Conservation (phyloP, 1,139 yeast genomes). For the Eremothecium gossypii region DNA sequence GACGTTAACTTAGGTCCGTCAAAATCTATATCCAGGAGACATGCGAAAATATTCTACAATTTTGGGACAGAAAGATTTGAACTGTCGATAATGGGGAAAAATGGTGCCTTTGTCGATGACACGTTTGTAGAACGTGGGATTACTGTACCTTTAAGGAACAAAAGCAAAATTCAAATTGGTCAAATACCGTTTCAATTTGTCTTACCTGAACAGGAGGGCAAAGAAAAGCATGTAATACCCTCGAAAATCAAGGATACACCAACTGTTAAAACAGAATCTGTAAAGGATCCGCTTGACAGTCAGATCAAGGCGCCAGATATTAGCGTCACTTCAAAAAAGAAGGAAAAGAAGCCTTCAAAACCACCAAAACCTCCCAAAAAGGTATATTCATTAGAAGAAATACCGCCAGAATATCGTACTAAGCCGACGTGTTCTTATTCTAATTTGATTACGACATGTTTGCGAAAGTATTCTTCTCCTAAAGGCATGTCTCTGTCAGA, state of each 20-base stretch:
- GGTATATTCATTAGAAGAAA: conserved; percentile 61
- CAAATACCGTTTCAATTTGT: conserved; percentile 83
- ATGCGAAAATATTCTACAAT: conserved; percentile 90
- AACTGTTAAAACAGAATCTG: conserved; percentile 5
- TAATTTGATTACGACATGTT: conserved; percentile 66
- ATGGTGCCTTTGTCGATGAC: conserved; percentile 94
- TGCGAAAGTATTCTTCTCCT: conserved; percentile 53
- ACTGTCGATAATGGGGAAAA: conserved; percentile 79
- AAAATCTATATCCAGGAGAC: conserved; percentile 85
- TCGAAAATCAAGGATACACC: conserved; percentile 1
- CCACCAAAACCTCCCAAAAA: conserved; percentile 49
- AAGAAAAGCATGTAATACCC: conserved; percentile 8
- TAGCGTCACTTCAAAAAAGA: conserved; percentile 11
- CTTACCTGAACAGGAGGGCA: conserved; percentile 43
- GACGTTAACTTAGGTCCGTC: conserved; percentile 89
- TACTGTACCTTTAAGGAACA: conserved; percentile 74
- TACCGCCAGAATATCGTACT: conserved; percentile 74
- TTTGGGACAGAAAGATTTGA: conserved; percentile 93
- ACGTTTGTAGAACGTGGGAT: conserved; percentile 79
- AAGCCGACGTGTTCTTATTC: conserved; percentile 81
- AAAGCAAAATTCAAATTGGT: conserved; percentile 84
- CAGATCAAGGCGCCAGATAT: conserved; percentile 9
- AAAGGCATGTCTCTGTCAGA: conserved; percentile 78
- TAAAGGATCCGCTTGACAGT: conserved; percentile 8
- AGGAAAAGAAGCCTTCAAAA: conserved; percentile 39